Percentiles rank a stretch among this genome's conserved stretches.
phyloP scores from a whole-genome alignment of 169 alveolate genomes.

The Plasmodium adleri region DNA sequence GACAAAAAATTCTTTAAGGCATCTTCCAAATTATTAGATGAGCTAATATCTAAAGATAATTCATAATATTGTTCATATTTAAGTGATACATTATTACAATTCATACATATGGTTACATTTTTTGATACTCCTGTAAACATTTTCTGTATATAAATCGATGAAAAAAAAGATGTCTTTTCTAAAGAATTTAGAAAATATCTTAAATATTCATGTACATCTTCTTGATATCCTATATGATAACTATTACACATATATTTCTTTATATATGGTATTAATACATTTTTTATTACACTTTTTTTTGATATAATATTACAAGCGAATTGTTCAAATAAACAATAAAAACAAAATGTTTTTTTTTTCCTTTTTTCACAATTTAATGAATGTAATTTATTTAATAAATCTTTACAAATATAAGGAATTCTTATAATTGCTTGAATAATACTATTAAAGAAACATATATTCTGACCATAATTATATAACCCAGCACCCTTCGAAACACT shows the following conservation, averaged over 20 bases:
- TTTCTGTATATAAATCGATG: slow-evolving; percentile 50
- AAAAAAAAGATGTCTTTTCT: slow-evolving; percentile 78
- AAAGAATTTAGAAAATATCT: slow-evolving; percentile 80
- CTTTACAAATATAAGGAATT: slow-evolving; percentile 82
- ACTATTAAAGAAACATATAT: slow-evolving; percentile 85
- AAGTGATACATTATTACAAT: slow-evolving; percentile 80
- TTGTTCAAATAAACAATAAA: slow-evolving; percentile 81
- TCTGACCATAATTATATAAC: slow-evolving; percentile 83
- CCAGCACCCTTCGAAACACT: slow-evolving; percentile 81
- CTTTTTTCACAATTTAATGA: slow-evolving; percentile 77
- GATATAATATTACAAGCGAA: slow-evolving; percentile 73
- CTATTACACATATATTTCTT: slow-evolving; percentile 81
- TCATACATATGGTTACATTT: slow-evolving; percentile 52
- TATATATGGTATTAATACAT: slow-evolving; percentile 72
- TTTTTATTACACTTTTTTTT: slow-evolving; percentile 75
- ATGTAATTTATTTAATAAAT: slow-evolving; percentile 77
- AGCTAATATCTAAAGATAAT: slow-evolving; percentile 80
- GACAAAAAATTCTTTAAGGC: slow-evolving; percentile 73
- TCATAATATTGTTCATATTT: slow-evolving; percentile 84
- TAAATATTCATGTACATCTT: slow-evolving; percentile 83
- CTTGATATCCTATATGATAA: slow-evolving; percentile 81
- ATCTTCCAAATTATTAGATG: slow-evolving; percentile 79
- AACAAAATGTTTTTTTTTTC: slow-evolving; percentile 76
- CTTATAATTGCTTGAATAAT: slow-evolving; percentile 82
- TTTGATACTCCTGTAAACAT: slow-evolving; percentile 66